These are phyloP conservation scores for Rugosomyces carneus DNA, from an alignment of 1,284 basidiomycete species.

Conservation along the genomic window DNA sequence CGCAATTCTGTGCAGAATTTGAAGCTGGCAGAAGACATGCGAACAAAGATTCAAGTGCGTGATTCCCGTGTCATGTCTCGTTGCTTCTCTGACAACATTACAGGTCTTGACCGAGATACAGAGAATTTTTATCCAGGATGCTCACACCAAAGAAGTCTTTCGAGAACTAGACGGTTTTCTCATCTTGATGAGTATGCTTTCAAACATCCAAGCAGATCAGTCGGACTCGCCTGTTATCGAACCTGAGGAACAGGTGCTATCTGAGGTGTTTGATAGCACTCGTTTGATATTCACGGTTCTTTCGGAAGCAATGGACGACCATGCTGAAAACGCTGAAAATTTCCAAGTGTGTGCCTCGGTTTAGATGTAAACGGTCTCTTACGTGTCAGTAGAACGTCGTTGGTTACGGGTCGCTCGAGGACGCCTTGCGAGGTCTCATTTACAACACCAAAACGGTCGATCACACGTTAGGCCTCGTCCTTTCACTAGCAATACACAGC, in stretches of 20 bases:
- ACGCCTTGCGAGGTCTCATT: slow-evolving; percentile 48
- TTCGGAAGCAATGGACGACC: slow-evolving; percentile 55
- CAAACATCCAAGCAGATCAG: slow-evolving; percentile 38
- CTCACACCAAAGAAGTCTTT: slow-evolving; percentile 66
- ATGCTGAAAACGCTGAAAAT: slow-evolving; percentile 52
- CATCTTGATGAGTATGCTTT: slow-evolving; percentile 62
- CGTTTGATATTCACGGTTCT: slow-evolving; percentile 55
- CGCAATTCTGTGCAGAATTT: slow-evolving; percentile 59
- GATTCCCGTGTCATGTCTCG: not conserved
- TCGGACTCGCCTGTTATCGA: slow-evolving; percentile 30
- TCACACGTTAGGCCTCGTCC: slow-evolving; percentile 53
- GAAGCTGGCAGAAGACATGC: slow-evolving; percentile 44
- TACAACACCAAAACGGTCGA: slow-evolving; percentile 41
- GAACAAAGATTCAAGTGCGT: slow-evolving; percentile 47
- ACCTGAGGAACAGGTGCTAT: slow-evolving; percentile 35
- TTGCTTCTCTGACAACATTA: slow-evolving; percentile 4
- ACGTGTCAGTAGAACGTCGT: slow-evolving; percentile 46
- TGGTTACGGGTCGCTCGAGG: slow-evolving; percentile 55
- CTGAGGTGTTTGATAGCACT: slow-evolving; percentile 46
- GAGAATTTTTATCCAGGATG: slow-evolving; percentile 52
- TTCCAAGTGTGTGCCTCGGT: slow-evolving; percentile 50
- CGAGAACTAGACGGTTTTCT: slow-evolving; percentile 76
- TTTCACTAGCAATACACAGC: slow-evolving; percentile 57
- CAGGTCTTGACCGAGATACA: slow-evolving; percentile 60
- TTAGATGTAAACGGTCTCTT: not conserved